These are phyloP conservation scores for Fraxinus dipetala DNA, from an alignment of 305 asterid species.

Conservation along the genomic window DNA sequence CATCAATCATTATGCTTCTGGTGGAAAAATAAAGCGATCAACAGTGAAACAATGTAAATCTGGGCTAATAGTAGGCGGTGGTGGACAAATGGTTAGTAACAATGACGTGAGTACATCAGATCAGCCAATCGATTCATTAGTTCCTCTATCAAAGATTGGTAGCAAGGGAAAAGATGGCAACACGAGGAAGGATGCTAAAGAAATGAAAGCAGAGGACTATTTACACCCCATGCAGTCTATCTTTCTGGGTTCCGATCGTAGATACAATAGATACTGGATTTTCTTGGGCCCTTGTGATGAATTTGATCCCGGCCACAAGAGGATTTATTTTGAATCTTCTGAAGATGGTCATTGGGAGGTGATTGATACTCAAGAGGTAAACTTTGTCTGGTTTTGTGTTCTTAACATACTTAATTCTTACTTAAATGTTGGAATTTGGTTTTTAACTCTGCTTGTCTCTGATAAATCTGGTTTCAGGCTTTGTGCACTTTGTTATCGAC, in stretches of 20 bases:
- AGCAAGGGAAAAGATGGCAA: constrained; percentile 37
- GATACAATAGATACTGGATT: constrained; percentile 97
- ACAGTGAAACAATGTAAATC: constrained; percentile 35
- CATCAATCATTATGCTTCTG: constrained; percentile 50
- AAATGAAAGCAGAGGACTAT: constrained; percentile 41
- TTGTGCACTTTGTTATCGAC: constrained; percentile 55
- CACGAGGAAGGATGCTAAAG: constrained; percentile 37
- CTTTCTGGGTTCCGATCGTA: constrained; percentile 91
- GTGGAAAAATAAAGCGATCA: constrained; percentile 89
- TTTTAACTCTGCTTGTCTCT: constrained; percentile 26
- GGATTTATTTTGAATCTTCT: constrained; percentile 94
- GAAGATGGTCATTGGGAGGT: constrained; percentile 99
- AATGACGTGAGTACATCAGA: constrained; percentile 42
- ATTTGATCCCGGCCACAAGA: constrained; percentile 88
- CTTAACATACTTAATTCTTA: constrained; percentile 8
- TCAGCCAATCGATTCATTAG: constrained; percentile 69
- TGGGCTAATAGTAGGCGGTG: constrained; percentile 35
- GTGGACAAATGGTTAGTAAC: constrained; percentile 23
- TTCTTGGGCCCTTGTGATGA: constrained; percentile 96
- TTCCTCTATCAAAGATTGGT: constrained; percentile 44
- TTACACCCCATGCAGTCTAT: constrained; percentile 94
- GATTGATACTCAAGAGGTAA: constrained; percentile 82
- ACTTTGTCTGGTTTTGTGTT: constrained; percentile 11
- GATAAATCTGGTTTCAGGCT: constrained; percentile 45
- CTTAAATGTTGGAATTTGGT: constrained; percentile 20